Evolutionary conservation across 2,329 filamentous ascomycete genomes (phyloP).

Genomic region (Stagonosporopsis tanaceti): DNA sequence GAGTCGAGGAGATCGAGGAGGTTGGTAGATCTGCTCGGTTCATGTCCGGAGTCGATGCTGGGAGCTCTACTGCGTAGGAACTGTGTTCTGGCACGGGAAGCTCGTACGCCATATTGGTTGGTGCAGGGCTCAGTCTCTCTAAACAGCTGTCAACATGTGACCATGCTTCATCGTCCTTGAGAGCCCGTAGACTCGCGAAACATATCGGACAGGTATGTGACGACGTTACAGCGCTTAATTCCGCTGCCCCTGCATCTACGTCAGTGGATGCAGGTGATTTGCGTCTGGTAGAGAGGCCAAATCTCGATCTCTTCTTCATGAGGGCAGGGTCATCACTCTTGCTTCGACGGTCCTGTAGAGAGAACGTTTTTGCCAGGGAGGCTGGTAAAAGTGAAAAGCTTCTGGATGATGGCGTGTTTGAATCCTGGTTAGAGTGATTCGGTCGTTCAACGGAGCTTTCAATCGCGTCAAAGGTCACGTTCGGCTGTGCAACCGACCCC

Average conservation of each 20-base stretch:
- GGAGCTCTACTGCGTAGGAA: conserved; percentile 3
- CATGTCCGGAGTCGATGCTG: neutral
- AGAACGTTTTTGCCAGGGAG: conserved; percentile 9
- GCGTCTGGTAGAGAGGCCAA: neutral
- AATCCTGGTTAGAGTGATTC: conserved; percentile 1
- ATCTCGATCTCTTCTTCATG: conserved; percentile 8
- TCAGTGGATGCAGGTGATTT: neutral
- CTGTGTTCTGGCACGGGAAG: conserved; percentile 8
- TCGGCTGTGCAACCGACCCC: neutral
- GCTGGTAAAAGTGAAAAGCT: conserved; percentile 1
- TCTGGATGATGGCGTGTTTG: neutral
- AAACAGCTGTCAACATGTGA: conserved; percentile 7
- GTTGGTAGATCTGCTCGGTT: neutral
- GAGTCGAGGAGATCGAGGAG: neutral
- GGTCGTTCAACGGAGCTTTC: conserved; percentile 2
- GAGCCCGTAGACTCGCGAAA: neutral
- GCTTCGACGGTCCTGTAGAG: conserved; percentile 7
- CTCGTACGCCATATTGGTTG: neutral
- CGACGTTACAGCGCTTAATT: neutral
- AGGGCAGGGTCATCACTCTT: conserved; percentile 9
- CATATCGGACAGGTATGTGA: conserved; percentile 1
- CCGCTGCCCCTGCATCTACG: neutral
- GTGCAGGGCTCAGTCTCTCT: neutral
- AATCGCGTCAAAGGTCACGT: conserved; percentile 11
- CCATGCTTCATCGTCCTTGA: neutral